Evolutionary conservation across 2,329 filamentous ascomycete genomes (phyloP), one percentile per base, ranked within the genome.

Genomic region (Colletotrichum higginsianum): DNA sequence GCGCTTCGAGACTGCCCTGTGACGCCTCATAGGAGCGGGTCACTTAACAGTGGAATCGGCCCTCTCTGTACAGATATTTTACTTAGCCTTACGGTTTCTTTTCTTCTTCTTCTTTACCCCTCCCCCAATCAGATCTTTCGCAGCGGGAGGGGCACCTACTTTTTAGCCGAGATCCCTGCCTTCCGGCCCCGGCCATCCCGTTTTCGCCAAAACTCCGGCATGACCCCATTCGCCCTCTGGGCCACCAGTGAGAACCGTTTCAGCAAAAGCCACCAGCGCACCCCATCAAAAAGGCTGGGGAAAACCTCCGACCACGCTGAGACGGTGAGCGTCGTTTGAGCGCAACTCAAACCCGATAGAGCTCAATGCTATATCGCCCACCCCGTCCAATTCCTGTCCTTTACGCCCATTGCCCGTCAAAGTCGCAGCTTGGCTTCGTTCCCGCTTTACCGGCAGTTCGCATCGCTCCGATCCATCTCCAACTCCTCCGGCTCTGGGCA

Each of bases 271-370:
- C 11, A 5, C 57, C 44, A 18, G 15, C 44, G 18, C 12, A 13
- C 44, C 13, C 58, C 50, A 15, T 23, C 50, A 1, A 15, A 4
- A 49, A 21, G 49, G 58, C 46, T 35, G 21, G 40, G 47, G n/a
- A 60, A 61, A 68, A 72, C 69, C 58, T 72, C 69, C 58, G 68
- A 71, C 67, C 55, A 68, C 58, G 65, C 65, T 72, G 69, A 72
- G 69, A 72, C 69, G 65, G 53, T 53, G 47, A 72, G 18, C 69
- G 58, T 66, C 65, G 65, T 72, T 72, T 72, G 69, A 72, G 69
- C 66, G 40, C 65, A 72, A 72, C 69, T 69, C 65, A 72, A 72
- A 72, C 65, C 52, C 52, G 65, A 60, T 72, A 64, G 40, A 60
- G 65, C 65, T 72, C 69, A 72, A 72, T 72, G 69, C 69, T 68